These are phyloP conservation scores for Begonia masoniana DNA, from an alignment of 306 rosid species.

Conservation along the genomic window DNA sequence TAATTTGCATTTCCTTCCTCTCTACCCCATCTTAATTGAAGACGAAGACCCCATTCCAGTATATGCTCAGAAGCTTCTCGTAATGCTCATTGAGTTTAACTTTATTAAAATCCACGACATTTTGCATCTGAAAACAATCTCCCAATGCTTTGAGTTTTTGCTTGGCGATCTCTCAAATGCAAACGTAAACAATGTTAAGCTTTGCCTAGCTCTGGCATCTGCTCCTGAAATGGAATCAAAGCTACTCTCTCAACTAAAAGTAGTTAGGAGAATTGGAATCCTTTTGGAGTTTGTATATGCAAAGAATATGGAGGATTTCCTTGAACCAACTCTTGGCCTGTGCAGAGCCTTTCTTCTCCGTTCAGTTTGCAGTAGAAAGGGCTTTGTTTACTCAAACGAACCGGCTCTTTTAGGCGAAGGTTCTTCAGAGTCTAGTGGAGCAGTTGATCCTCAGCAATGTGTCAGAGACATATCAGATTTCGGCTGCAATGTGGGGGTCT, in stretches of 20 bases:
- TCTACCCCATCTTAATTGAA: conserved; percentile 78
- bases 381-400: conserved; percentile 38
- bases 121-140: conserved; percentile 71
- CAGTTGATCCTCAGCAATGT: conserved; percentile 58
- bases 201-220: conserved; percentile 80
- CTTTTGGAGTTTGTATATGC: conserved; percentile 73
- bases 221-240: conserved; percentile 96
- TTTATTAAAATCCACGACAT: conserved; percentile 73
- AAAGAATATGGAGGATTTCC: conserved; percentile 87
- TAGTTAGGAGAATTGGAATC: conserved; percentile 81
- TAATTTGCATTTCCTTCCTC: conserved; percentile 72
- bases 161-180: conserved; percentile 89
- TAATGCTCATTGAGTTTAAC: conserved; percentile 71
- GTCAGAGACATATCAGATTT: conserved; percentile 78
- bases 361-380: conserved; percentile 51
- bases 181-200: conserved; percentile 69
- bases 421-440: conserved; percentile 31
- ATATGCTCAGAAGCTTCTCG: conserved; percentile 95
- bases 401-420: conserved; percentile 52
- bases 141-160: conserved; percentile 95
- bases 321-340: conserved; percentile 81
- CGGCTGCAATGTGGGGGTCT: conserved; percentile 61
- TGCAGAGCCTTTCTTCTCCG: conserved; percentile 84
- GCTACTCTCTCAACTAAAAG: conserved; percentile 83
- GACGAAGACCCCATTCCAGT: conserved; percentile 96